These are phyloP conservation scores for Podaxis pistillaris DNA, from an alignment of 768 basidiomycete genomes.

Conservation along the genomic window DNA sequence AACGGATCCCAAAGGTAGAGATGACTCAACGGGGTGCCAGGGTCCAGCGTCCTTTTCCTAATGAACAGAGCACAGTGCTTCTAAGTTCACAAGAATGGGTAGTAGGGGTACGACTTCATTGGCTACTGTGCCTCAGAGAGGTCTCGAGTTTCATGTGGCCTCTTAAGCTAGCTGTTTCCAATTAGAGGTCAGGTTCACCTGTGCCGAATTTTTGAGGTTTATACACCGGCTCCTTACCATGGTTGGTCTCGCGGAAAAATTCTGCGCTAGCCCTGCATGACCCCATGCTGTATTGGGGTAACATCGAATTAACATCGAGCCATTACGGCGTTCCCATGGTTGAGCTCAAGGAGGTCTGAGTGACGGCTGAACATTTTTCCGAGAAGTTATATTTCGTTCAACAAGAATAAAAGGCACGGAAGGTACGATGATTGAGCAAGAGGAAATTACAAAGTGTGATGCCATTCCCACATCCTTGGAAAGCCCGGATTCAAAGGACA, in stretches of 20 bases:
- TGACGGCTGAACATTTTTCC: background rate
- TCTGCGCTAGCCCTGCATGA: background rate
- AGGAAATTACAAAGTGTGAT: background rate
- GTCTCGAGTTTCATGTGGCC: too few relatives aligned
- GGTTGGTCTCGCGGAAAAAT: background rate
- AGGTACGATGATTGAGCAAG: background rate
- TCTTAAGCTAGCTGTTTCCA: background rate
- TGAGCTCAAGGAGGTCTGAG: background rate
- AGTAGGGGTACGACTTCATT: background rate
- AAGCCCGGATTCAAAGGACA: too few relatives aligned
- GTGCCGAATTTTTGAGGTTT: background rate
- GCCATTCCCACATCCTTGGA: background rate
- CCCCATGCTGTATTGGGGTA: background rate
- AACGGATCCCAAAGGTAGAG: background rate
- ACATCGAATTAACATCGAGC: background rate
- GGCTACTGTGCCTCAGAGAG: background rate
- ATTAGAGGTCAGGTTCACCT: background rate
- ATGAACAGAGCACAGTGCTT: background rate
- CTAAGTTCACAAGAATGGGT: background rate
- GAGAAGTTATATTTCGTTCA: background rate
- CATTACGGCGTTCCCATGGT: background rate
- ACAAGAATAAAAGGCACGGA: background rate
- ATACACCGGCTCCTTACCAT: background rate
- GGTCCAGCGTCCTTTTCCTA: background rate
- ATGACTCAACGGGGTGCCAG: background rate